phyloP scores from a whole-genome alignment of 2,329 filamentous ascomycete species.

The Colletotrichum echinochloae region DNA sequence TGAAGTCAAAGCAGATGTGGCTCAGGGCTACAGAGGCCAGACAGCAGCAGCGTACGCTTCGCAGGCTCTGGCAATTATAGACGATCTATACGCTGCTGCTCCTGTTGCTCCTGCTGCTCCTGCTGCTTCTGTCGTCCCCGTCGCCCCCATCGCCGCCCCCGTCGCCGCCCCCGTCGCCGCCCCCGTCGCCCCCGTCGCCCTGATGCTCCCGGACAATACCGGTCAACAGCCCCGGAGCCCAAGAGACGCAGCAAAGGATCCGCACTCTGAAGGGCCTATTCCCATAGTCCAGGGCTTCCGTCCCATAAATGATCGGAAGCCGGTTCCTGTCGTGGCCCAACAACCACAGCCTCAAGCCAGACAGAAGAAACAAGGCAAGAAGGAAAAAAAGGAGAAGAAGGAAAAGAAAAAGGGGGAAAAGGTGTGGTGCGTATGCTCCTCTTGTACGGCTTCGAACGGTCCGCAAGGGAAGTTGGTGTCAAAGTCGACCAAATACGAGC shows the following conservation, averaged over 20 bases:
- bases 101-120: not conserved
- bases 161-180: not conserved
- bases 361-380: no score
- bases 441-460: not conserved
- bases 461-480: not conserved
- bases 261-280: no score
- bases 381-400: no score
- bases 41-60: not conserved
- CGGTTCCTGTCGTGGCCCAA: not conserved
- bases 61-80: no score
- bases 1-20: not conserved
- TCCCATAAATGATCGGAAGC: not conserved
- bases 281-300: no score
- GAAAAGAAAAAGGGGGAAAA: fast-evolving
- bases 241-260: not conserved
- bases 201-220: not conserved
- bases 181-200: not conserved
- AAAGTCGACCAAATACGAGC: not conserved
- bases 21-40: not conserved
- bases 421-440: not conserved
- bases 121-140: not conserved
- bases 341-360: not conserved
- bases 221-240: not conserved
- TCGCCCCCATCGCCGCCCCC: not conserved
- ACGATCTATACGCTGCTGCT: not conserved